phyloP scores from a whole-genome alignment of 1,139 yeast species.

The Yamadazyma trypodendri region DNA sequence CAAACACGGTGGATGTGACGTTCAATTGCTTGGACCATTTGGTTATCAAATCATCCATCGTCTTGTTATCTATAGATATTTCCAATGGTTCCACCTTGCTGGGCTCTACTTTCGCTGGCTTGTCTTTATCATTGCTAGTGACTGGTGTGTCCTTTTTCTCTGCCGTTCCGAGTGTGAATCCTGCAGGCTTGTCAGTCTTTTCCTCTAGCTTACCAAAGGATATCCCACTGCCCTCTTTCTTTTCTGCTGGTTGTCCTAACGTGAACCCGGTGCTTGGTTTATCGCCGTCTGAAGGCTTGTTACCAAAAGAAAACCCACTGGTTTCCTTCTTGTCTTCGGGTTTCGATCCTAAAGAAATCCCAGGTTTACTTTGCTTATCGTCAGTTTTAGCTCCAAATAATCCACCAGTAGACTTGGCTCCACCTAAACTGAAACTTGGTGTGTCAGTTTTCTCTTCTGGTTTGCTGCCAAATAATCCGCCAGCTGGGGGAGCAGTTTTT shows the following conservation, averaged over 20 bases:
- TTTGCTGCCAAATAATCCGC: conserved; percentile 23
- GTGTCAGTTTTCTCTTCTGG: conserved; percentile 20
- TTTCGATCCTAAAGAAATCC: conserved; percentile 22
- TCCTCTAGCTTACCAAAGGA: conserved; percentile 20
- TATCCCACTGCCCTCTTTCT: conserved; percentile 21
- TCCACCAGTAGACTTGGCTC: conserved; percentile 17
- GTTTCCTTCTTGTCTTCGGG: conserved; percentile 24
- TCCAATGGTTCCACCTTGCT: conserved; percentile 60
- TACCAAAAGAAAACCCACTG: conserved; percentile 25
- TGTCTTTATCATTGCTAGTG: conserved; percentile 14
- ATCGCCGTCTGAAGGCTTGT: conserved; percentile 19
- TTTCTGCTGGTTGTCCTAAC: conserved; percentile 21
- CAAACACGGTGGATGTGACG: conserved; percentile 70
- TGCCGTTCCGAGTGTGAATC: conserved; percentile 5
- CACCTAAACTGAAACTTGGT: conserved; percentile 5
- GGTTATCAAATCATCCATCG: conserved; percentile 86
- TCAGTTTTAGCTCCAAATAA: conserved; percentile 6
- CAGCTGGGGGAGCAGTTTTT: conserved; percentile 13
- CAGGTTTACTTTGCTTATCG: not conserved
- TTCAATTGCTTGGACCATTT: conserved; percentile 91
- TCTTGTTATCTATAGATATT: conserved; percentile 82
- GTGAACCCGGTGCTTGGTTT: conserved; percentile 18
- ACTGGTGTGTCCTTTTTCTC: conserved; percentile 13
- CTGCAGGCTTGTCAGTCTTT: conserved; percentile 18
- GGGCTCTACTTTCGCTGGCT: conserved; percentile 55